These are phyloP conservation scores for Linderniella brevidens DNA, from an alignment of 257 asterid species.

Conservation along the genomic window DNA sequence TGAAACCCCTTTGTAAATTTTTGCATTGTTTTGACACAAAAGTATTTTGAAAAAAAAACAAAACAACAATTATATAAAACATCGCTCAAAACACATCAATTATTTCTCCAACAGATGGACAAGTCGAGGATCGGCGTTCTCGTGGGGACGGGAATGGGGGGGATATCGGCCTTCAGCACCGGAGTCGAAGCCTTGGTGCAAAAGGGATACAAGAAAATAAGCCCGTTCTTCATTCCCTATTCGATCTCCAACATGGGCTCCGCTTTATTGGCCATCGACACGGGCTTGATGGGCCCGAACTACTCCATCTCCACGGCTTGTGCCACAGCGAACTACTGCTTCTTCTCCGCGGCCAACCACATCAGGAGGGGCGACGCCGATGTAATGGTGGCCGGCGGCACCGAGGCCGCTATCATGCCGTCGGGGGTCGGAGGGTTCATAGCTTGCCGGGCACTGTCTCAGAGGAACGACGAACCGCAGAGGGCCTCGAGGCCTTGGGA, in stretches of 20 bases:
- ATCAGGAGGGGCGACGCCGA: constrained; percentile 33
- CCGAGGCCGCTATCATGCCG: constrained; percentile 16
- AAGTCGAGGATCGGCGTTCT: constrained; percentile 23
- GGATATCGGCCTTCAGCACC: constrained; percentile 21
- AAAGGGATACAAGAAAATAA: constrained; percentile 31
- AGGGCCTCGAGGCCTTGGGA: constrained; percentile 75
- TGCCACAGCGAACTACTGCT: constrained; percentile 36
- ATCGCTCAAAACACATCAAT: too few species aligned
- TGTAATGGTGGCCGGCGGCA: constrained; percentile 30
- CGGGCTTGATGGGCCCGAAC: constrained; percentile 33
- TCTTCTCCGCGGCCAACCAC: constrained; percentile 26
- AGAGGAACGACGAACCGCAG: constrained; percentile 21
- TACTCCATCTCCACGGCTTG: constrained; percentile 33
- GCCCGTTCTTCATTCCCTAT: constrained; percentile 32
- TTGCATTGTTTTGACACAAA: too few species aligned
- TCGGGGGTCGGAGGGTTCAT: constrained; percentile 29
- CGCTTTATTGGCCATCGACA: constrained; percentile 24
- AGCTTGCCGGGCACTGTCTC: constrained; percentile 35
- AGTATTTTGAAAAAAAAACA: too few species aligned
- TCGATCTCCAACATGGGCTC: constrained; percentile 35
- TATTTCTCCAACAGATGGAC: constrained; percentile 21
- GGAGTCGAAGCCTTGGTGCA: constrained; percentile 22
- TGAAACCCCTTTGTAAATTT: too few species aligned
- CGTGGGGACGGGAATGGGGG: constrained; percentile 35
- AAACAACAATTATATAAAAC: too few species aligned